Conservation (phyloP, 306 rosid species). For the Quercus suber region DNA sequence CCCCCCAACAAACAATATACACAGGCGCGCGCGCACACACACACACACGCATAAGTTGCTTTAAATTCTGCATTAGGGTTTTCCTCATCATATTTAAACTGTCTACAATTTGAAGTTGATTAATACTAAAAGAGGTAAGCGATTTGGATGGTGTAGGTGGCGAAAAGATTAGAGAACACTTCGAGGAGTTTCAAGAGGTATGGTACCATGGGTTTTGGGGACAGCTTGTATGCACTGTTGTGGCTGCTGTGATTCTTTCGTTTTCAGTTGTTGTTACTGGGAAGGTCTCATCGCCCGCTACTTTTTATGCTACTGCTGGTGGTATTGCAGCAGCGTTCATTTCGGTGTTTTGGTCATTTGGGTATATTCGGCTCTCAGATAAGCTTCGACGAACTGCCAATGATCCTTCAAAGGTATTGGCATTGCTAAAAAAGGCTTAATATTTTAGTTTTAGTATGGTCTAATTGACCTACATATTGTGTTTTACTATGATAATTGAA, state of each 20-base stretch:
- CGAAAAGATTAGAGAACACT: slow-evolving; percentile 84
- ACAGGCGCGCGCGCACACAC: no score
- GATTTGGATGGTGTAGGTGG: slow-evolving; percentile 55
- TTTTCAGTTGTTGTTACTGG: slow-evolving; percentile 82
- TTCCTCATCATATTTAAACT: neutral
- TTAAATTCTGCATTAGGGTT: no score
- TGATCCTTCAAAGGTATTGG: slow-evolving; percentile 80
- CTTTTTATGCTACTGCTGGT: slow-evolving; percentile 90
- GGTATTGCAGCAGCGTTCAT: slow-evolving; percentile 90
- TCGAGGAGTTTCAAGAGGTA: slow-evolving; percentile 89
- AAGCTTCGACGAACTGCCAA: slow-evolving; percentile 74
- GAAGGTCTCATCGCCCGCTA: slow-evolving; percentile 75
- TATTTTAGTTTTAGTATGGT: neutral
- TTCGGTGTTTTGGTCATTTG: slow-evolving; percentile 96
- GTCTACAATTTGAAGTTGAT: neutral
- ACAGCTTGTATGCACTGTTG: slow-evolving; percentile 82
- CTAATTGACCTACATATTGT: neutral
- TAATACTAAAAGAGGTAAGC: slow-evolving; percentile 4
- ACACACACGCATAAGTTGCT: no score
- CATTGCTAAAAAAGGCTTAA: neutral
- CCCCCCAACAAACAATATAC: no score
- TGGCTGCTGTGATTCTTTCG: slow-evolving; percentile 89
- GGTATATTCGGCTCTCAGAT: slow-evolving; percentile 89
- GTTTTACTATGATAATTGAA: neutral
- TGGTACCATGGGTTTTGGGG: slow-evolving; percentile 93